Evolutionary conservation across 2,329 filamentous ascomycete species (phyloP), one percentile per base, ranked within the genome.

Genomic region (Fusarium setosum): DNA sequence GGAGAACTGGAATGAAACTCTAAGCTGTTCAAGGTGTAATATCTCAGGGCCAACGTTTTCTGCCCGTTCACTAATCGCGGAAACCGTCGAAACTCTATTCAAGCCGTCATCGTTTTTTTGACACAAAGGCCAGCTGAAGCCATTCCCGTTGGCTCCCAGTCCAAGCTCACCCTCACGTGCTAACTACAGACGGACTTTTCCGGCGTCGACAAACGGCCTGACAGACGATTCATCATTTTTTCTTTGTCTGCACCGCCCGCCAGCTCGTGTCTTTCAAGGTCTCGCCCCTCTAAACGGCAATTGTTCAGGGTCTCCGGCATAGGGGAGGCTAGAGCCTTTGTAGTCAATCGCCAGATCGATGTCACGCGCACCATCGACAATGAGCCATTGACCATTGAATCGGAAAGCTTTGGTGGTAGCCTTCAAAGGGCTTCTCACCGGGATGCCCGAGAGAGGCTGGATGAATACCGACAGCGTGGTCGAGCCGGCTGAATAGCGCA

Each of bases 141-240:
- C 58, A 45, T 63, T 62, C 61, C 61, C 61, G 61, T 13, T 29
- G 37, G 23, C 58, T 15, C 20, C 20, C 49, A 26, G n/a, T n/a
- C 32, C n/a, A 26, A 31, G 23, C 47, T 38, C 41, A 32, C 42
- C 35, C 42, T 47, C 29, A 20, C 4, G 44, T 23, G 31, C 20
- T 61, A 58, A 38, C 53, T 29, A 13, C 32, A 5, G 31, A 31
- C 20, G 20, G 18, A 11, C 38, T 41, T 24, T 10, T 18, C 20
- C 38, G 20, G 26, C 26, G n/a, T 34, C 32, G 31, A 50, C 23
- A 48, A 20, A 34, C 29, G 26, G 26, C 26, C 8, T 29, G 26
- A 5, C 26, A 29, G 26, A 11, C 26, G 8, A 11, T 29, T 29
- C 11, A 11, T 29, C 26, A 29, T 11, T 3, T 9, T 29, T 29